A percentile compares a stretch with the other conserved stretches of the same genome.
phyloP scores from a whole-genome alignment of 192 early-diverging fungal genomes.

The Coemansia sp. region DNA sequence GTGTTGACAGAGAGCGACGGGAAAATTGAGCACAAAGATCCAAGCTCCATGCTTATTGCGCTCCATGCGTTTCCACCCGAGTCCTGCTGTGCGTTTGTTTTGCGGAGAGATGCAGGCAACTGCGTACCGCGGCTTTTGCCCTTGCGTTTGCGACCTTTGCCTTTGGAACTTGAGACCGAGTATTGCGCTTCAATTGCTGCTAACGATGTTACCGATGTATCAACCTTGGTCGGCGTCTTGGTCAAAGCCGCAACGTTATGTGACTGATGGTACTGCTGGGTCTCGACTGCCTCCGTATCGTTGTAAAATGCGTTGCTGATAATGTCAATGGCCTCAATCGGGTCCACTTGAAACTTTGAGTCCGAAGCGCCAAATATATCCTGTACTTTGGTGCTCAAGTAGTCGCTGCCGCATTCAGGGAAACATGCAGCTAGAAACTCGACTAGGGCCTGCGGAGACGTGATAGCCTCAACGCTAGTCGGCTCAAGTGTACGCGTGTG shows the following conservation, averaged over 20 bases:
- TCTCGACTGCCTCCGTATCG: constrained; percentile 36
- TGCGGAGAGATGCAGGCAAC: not conserved
- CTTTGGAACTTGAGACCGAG: constrained; percentile 14
- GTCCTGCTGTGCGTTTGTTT: not conserved
- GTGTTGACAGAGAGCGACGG: constrained; percentile 28
- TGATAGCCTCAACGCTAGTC: constrained; percentile 24
- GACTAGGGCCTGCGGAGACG: constrained; percentile 21
- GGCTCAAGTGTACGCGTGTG: not conserved
- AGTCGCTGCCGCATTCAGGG: constrained; percentile 45
- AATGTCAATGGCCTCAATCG: constrained; percentile 44
- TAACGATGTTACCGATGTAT: constrained; percentile 6
- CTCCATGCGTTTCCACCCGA: constrained; percentile 35
- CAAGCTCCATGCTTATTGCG: constrained; percentile 34
- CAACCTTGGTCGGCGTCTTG: not conserved
- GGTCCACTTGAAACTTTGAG: constrained; percentile 30
- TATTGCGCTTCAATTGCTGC: constrained; percentile 36
- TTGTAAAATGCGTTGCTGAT: constrained; percentile 47
- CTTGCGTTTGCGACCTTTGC: constrained; percentile 14
- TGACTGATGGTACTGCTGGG: constrained; percentile 25
- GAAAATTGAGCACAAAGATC: constrained; percentile 29
- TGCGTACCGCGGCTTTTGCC: not conserved
- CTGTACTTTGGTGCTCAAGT: constrained; percentile 25
- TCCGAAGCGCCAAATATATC: constrained; percentile 21
- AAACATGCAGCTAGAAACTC: constrained; percentile 44
- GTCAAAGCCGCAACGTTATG: not conserved